A percentile compares a stretch with the other conserved stretches of the same genome.
Evolutionary conservation across 805 yeast genomes (phyloP).

Genomic region (Wickerhamomyces canadensis): DNA sequence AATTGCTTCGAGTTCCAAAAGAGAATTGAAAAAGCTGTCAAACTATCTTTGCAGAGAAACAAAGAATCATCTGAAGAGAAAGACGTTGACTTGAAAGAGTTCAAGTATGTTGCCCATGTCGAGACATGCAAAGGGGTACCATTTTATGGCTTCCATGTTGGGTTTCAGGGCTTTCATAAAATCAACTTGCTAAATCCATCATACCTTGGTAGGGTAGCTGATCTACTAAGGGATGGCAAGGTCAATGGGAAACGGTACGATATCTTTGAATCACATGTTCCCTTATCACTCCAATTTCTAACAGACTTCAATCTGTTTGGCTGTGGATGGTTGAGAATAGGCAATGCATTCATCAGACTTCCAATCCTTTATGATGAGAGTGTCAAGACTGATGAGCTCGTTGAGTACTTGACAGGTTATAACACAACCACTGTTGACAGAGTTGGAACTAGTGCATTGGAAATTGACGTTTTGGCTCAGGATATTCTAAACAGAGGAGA

Average conservation of each 20-base stretch:
- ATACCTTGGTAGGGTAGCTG: constrained; percentile 48
- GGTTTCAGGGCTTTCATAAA: constrained; percentile 61
- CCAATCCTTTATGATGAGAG: constrained; percentile 41
- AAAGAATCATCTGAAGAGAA: constrained; percentile 2
- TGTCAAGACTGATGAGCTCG: constrained; percentile 27
- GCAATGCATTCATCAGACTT: constrained; percentile 44
- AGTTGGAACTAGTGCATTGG: constrained; percentile 59
- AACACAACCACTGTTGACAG: constrained; percentile 32
- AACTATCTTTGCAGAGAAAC: constrained; percentile 31
- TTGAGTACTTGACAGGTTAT: constrained; percentile 27
- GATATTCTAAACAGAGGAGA: constrained; percentile 51
- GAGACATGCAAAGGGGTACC: constrained; percentile 69
- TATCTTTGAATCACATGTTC: constrained; percentile 77
- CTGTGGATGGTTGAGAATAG: constrained; percentile 66
- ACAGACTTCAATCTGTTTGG: constrained; percentile 82
- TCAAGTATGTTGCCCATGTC: constrained; percentile 51
- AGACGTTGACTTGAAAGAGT: constrained; percentile 6
- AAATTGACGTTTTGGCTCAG: constrained; percentile 63
- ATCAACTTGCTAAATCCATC: constrained; percentile 62
- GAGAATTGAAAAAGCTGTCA: constrained; percentile 40
- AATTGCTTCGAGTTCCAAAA: constrained; percentile 35
- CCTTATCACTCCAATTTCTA: constrained; percentile 69
- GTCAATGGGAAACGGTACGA: constrained; percentile 34
- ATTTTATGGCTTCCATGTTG: constrained; percentile 77
- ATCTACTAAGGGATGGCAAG: constrained; percentile 40